Conservation (phyloP, 2,329 filamentous ascomycete genomes). For the Penicillium sp. region DNA sequence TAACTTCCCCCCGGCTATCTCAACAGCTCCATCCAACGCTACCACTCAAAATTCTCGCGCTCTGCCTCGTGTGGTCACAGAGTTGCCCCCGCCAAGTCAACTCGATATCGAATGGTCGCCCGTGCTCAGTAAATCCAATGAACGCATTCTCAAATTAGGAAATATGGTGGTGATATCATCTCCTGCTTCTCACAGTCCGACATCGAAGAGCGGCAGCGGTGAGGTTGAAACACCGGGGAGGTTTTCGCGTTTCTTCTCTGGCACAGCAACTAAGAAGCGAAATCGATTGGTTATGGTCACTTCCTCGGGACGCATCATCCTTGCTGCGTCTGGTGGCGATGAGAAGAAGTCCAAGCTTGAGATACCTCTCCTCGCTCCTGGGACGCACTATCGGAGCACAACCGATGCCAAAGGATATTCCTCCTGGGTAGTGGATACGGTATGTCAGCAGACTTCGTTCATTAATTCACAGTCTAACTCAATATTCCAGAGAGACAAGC, state of each 20-base stretch:
- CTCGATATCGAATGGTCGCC: constrained; percentile 99
- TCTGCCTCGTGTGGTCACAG: constrained; percentile 84
- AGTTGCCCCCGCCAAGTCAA: constrained; percentile 93
- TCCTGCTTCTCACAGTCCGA: constrained; percentile 74
- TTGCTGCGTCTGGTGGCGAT: constrained; percentile 89
- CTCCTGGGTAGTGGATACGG: constrained; percentile 90
- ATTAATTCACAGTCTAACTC: constrained; percentile 29
- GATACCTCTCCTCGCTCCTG: constrained; percentile 77
- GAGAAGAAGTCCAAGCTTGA: constrained; percentile 96
- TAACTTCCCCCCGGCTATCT: constrained; percentile 49
- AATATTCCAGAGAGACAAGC: constrained; percentile 72
- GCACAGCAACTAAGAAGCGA: constrained; percentile 87
- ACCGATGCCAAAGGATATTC: constrained; percentile 85
- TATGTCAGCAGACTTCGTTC: constrained; percentile 57
- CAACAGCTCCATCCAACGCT: constrained; percentile 43
- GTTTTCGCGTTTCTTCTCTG: constrained; percentile 90
- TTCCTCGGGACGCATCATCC: constrained; percentile 83
- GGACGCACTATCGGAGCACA: constrained; percentile 77
- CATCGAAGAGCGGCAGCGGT: constrained; percentile 65
- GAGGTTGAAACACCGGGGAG: constrained; percentile 78
- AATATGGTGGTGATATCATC: constrained; percentile 84
- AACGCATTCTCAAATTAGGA: constrained; percentile 91
- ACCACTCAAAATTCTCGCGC: constrained; percentile 57
- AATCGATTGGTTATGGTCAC: constrained; percentile 95
- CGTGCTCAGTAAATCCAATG: constrained; percentile 85